phyloP scores from a whole-genome alignment of 2,329 filamentous ascomycete species.

The Juglanconis sp. region DNA sequence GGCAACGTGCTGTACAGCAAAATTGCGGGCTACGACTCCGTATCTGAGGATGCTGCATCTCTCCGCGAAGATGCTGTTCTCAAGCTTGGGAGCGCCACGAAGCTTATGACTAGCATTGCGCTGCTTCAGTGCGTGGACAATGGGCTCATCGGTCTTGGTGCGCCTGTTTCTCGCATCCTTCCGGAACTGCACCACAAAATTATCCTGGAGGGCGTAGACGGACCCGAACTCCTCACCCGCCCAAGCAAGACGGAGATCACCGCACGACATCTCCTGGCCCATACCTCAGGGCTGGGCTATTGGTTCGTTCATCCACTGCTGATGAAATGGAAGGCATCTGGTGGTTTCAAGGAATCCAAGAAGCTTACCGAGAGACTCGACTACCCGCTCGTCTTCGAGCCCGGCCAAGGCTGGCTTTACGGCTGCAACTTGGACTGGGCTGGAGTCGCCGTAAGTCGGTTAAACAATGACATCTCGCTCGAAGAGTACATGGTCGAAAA shows the following conservation, averaged over 20 bases:
- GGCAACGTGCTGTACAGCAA: background rate
- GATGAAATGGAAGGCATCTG: conserved; percentile 33
- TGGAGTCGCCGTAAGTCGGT: conserved; percentile 39
- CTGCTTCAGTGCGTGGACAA: conserved; percentile 3
- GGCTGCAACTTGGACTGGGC: conserved; percentile 50
- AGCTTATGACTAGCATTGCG: conserved; percentile 1
- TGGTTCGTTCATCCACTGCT: conserved; percentile 37
- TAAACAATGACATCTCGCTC: background rate
- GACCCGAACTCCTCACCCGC: background rate
- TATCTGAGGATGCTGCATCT: background rate
- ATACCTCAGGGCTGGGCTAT: conserved; percentile 48
- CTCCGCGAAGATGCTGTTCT: background rate
- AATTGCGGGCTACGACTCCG: background rate
- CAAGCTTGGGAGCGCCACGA: background rate
- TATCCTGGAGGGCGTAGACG: background rate
- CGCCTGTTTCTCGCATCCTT: background rate
- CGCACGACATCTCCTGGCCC: conserved; percentile 48
- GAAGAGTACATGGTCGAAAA: conserved; percentile 4
- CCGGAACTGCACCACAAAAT: background rate
- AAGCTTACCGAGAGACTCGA: conserved; percentile 40
- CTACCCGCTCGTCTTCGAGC: conserved; percentile 48
- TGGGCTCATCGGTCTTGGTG: background rate
- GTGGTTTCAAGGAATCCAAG: conserved; percentile 20
- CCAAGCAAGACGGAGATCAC: conserved; percentile 36
- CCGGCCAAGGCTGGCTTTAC: conserved; percentile 50